Conservation (phyloP, 306 rosid genomes). For the Lupinus albus region DNA sequence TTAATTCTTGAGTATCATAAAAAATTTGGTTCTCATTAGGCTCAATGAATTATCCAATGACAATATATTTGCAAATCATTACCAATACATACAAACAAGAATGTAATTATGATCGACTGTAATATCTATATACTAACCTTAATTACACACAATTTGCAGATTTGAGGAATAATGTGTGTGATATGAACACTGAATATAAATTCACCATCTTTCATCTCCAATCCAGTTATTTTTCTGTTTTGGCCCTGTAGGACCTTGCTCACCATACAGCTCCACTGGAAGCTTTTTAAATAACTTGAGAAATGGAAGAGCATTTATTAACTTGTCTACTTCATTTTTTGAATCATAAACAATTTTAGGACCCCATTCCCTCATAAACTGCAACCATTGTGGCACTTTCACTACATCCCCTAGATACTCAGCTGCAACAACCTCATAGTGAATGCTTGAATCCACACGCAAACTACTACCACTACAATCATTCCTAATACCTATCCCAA, state of each 20-base stretch:
- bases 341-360: conserved; percentile 51
- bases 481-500: conserved; percentile 49
- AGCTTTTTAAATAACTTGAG: conserved; percentile 39
- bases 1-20: too few species aligned
- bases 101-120: background rate
- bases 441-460: conserved; percentile 45
- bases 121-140: too few species aligned
- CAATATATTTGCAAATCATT: background rate
- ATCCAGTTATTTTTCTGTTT: conserved; percentile 53
- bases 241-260: conserved; percentile 59
- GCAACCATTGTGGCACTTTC: conserved; percentile 53
- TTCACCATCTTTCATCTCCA: conserved; percentile 58
- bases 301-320: conserved; percentile 43
- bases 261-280: conserved; percentile 50
- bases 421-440: conserved; percentile 44
- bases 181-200: conserved; percentile 1
- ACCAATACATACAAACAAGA: conserved; percentile 8
- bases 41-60: background rate
- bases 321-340: conserved; percentile 50
- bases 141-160: conserved; percentile 26
- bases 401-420: conserved; percentile 51
- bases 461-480: conserved; percentile 42
- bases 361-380: conserved; percentile 54
- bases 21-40: background rate
- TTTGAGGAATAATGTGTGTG: conserved; percentile 19